Evolutionary conservation across 2,329 filamentous ascomycete species (phyloP).

Genomic region (Thermomyces lanuginosus): DNA sequence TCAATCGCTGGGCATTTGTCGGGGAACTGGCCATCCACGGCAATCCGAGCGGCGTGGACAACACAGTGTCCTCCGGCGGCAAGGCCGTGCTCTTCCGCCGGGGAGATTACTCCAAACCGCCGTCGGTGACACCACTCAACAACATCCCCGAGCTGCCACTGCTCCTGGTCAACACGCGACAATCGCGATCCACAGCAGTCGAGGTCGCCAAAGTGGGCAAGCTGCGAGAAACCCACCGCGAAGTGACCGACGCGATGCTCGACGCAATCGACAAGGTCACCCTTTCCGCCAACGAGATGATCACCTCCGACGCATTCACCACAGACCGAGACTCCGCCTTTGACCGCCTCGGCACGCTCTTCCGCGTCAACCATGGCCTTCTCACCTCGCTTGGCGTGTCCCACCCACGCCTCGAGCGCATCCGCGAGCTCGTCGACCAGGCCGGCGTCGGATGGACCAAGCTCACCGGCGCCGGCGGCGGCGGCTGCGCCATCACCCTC

Average conservation of each 20-base stretch:
- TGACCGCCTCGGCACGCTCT: constrained; percentile 66
- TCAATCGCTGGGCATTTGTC: constrained; percentile 96
- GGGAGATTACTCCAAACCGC: constrained; percentile 59
- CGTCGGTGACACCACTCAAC: constrained; percentile 58
- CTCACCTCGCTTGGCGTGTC: constrained; percentile 85
- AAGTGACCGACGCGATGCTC: constrained; percentile 64
- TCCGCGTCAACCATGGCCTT: constrained; percentile 86
- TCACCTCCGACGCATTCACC: constrained; percentile 50
- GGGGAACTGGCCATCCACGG: constrained; percentile 95
- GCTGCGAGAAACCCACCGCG: constrained; percentile 55
- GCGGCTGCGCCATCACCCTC: constrained; percentile 86
- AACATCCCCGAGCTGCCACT: constrained; percentile 86
- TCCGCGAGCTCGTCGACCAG: constrained; percentile 80
- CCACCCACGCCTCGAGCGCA: constrained; percentile 78
- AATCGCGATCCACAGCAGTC: constrained; percentile 65
- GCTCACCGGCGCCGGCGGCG: constrained; percentile 85
- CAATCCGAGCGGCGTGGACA: constrained; percentile 91
- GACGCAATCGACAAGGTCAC: constrained; percentile 60
- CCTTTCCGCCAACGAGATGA: constrained; percentile 38
- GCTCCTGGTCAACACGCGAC: constrained; percentile 74
- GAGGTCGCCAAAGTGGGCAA: constrained; percentile 76
- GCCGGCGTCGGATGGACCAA: constrained; percentile 92
- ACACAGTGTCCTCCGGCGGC: constrained; percentile 83
- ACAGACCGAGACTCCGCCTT: constrained; percentile 46
- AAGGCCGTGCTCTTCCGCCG: constrained; percentile 88